phyloP scores from a whole-genome alignment of 2,329 filamentous ascomycete genomes.

The Hypoxylon sp. region DNA sequence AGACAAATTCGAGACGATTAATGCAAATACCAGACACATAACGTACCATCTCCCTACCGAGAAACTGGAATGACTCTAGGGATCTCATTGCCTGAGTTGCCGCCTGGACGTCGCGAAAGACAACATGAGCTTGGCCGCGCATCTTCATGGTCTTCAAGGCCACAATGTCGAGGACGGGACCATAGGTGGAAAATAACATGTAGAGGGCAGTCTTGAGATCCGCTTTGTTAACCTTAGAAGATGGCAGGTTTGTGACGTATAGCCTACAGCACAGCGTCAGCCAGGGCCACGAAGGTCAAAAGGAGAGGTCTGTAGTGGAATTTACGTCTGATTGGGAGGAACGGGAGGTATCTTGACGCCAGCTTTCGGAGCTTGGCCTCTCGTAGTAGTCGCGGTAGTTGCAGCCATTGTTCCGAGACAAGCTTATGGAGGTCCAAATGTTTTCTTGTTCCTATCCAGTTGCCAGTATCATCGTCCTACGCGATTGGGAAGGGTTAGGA shows the following conservation, averaged over 20 bases:
- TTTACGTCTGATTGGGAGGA: constrained; percentile 79
- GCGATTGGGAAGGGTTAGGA: background rate
- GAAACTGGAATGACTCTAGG: constrained; percentile 84
- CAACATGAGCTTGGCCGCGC: constrained; percentile 94
- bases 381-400: constrained; percentile 38
- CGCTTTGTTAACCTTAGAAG: constrained; percentile 86
- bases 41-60: constrained; percentile 84
- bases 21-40: background rate
- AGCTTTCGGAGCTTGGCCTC: constrained; percentile 42
- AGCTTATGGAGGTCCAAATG: background rate
- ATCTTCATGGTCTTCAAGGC: constrained; percentile 89
- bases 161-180: constrained; percentile 89
- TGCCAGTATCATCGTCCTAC: background rate
- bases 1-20: constrained; percentile 10
- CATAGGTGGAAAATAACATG: constrained; percentile 92
- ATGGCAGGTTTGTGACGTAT: constrained; percentile 85
- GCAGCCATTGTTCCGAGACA: constrained; percentile 45
- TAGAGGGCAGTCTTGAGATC: constrained; percentile 89
- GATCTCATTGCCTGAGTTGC: constrained; percentile 93
- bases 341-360: constrained; percentile 60
- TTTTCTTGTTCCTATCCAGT: background rate
- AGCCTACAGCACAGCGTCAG: constrained; percentile 61
- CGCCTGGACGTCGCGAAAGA: constrained; percentile 88
- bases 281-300: constrained; percentile 1
- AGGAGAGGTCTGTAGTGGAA: constrained; percentile 38